phyloP scores from a whole-genome alignment of 441 rosid species.

The Pelargonium citronellum region DNA sequence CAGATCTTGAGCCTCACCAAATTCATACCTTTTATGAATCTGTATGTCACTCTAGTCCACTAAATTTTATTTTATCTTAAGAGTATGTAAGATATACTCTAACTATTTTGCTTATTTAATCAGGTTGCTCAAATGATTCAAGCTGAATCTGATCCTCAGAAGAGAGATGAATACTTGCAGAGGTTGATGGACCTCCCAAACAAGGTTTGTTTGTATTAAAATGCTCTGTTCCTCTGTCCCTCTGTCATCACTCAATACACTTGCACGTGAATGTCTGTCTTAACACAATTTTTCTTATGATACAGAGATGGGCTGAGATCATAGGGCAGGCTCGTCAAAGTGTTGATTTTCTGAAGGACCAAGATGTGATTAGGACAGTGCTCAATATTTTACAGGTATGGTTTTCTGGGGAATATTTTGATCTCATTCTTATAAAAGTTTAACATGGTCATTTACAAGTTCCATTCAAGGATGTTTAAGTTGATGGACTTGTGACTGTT shows the following conservation, averaged over 20 bases:
- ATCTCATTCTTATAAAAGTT: background rate
- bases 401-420: background rate
- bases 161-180: constrained; percentile 92
- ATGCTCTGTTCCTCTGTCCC: background rate
- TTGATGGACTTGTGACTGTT: background rate
- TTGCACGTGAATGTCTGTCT: background rate
- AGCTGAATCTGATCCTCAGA: constrained; percentile 95
- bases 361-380: constrained; percentile 79
- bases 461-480: background rate
- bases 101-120: constrained; percentile 11
- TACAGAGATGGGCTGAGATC: constrained; percentile 97
- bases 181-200: constrained; percentile 97
- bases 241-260: background rate
- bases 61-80: background rate
- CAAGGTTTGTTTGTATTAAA: constrained; percentile 47
- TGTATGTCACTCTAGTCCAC: constrained; percentile 36
- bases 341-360: constrained; percentile 92
- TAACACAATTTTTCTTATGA: constrained; percentile 11
- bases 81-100: background rate
- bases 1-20: constrained; percentile 98
- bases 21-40: constrained; percentile 98
- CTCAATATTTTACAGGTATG: constrained; percentile 91
- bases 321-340: constrained; percentile 98
- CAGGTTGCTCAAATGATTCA: constrained; percentile 98
- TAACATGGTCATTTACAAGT: background rate